phyloP scores from a whole-genome alignment of 495 filamentous ascomycete genomes.

The Xylaria longipes region DNA sequence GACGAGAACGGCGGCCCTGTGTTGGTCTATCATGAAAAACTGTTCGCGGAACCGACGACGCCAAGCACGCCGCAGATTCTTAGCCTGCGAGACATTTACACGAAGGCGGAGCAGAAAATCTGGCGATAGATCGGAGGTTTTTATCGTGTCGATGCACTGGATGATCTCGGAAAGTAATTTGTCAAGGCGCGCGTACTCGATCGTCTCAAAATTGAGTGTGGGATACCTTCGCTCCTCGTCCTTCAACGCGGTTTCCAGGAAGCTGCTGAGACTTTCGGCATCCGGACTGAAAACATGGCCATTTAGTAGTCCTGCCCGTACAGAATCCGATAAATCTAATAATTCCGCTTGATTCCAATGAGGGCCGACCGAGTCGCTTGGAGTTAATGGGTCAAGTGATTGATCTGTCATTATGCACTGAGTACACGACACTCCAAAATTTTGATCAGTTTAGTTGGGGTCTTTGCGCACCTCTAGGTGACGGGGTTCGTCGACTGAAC shows the following conservation, averaged over 20 bases:
- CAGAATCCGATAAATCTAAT: slow-evolving; percentile 42
- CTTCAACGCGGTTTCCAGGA: slow-evolving; percentile 43
- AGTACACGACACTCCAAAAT: slow-evolving; percentile 1
- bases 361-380: slow-evolving; percentile 16
- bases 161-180: slow-evolving; percentile 49
- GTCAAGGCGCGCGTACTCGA: slow-evolving; percentile 51
- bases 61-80: slow-evolving; percentile 47
- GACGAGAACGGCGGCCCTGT: slow-evolving; percentile 40
- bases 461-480: slow-evolving; percentile 28
- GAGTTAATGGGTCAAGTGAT: slow-evolving; percentile 15
- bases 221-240: slow-evolving; percentile 37
- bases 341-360: slow-evolving; percentile 31
- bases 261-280: slow-evolving; percentile 36
- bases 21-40: slow-evolving; percentile 51
- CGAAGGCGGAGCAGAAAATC: slow-evolving; percentile 29
- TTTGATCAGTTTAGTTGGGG: neutral
- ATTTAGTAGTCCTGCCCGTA: slow-evolving; percentile 38
- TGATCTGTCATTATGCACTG: slow-evolving; percentile 22
- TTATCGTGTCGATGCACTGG: slow-evolving; percentile 29
- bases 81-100: slow-evolving; percentile 35
- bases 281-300: slow-evolving; percentile 27
- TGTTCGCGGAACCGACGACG: slow-evolving; percentile 42
- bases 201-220: slow-evolving; percentile 38
- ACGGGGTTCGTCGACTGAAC: slow-evolving; percentile 27
- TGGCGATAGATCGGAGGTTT: slow-evolving; percentile 12